Evolutionary conservation across 371 early-diverging fungal genomes (phyloP).

Genomic region (Actinomucor elegans): DNA sequence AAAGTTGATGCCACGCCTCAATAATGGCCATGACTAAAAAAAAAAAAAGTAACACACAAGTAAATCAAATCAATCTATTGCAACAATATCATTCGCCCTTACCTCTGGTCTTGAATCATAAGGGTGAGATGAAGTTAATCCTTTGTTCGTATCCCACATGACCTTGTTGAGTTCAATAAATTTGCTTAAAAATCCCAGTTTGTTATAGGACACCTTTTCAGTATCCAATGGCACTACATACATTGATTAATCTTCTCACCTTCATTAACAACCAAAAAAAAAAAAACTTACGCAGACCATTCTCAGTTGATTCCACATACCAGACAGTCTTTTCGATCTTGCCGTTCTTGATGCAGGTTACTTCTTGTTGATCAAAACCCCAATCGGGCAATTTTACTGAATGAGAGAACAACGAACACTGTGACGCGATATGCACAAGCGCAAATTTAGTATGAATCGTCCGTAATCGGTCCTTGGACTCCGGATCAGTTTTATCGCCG

Average conservation of each 20-base stretch:
- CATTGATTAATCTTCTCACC: background rate
- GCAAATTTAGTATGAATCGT: conserved; percentile 76
- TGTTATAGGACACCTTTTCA: conserved; percentile 52
- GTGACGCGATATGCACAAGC: conserved; percentile 72
- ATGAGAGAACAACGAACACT: conserved; percentile 83
- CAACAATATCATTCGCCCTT: background rate
- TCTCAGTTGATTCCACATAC: conserved; percentile 61
- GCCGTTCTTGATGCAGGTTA: conserved; percentile 80
- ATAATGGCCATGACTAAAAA: conserved; percentile 79
- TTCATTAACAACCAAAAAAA: background rate
- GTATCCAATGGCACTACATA: conserved; percentile 42
- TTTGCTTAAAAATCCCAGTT: conserved; percentile 77
- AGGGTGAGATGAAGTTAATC: conserved; percentile 90
- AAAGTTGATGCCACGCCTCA: conserved; percentile 91
- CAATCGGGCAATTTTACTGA: conserved; percentile 89
- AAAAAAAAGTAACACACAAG: background rate
- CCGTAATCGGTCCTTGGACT: conserved; percentile 55
- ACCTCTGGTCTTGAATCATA: conserved; percentile 83
- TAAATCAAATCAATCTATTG: background rate
- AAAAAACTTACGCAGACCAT: conserved; percentile 44
- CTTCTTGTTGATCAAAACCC: conserved; percentile 96
- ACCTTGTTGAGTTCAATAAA: conserved; percentile 83
- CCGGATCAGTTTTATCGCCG: conserved; percentile 56
- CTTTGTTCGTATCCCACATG: conserved; percentile 91
- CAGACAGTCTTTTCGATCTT: conserved; percentile 66